Evolutionary conservation across 2,329 filamentous ascomycete species (phyloP), one percentile per base, ranked within the genome.

Genomic region (Tolypocladium ovalisporum): DNA sequence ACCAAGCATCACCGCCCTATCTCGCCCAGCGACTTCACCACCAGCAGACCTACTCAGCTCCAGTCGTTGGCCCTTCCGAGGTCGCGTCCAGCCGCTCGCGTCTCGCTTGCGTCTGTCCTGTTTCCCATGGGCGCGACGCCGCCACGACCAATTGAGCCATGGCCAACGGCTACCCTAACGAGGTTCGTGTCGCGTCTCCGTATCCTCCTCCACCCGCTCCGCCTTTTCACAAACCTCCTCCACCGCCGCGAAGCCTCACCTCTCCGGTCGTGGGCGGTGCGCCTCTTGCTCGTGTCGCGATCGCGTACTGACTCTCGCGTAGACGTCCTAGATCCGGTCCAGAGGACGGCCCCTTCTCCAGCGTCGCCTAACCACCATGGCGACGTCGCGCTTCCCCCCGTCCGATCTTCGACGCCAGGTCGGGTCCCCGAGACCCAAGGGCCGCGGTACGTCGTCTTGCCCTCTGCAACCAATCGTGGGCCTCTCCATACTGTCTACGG

Each of bases 391-490:
- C 64, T 77, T 75, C 65, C 70, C 72, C 59, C 63, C 72, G 60
- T 69, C 72, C 66, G 77, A 80, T 66, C 70, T 79, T 61, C 76
- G 77, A 65, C 76, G 77, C 58, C 77, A 79, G 65, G 75, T 81
- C 62, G 79, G 78, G 62, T 83, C 81, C 59, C 81, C 81, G 42
- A 76, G 79, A 68, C 77, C 79, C 34, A 84, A 82, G 68, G 76
- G 75, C 63, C 77, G 79, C 71, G 79, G 79, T 80, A 70, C 64
- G 77, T 73, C 44, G 19, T n/a, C 7, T 13, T 22, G 19, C 9
- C 29, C 47, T 34, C 10, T 29, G 29, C 29, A 19, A 9, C 10
- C 47, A 34, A 22, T 15, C 29, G 22, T 15, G 32, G 47, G 29
- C 47, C 9, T 15, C 2, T 29, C 1, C 7, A 13, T 51, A 7